phyloP scores from a whole-genome alignment of 1,139 yeast genomes.

The Scheffersomyces titani region DNA sequence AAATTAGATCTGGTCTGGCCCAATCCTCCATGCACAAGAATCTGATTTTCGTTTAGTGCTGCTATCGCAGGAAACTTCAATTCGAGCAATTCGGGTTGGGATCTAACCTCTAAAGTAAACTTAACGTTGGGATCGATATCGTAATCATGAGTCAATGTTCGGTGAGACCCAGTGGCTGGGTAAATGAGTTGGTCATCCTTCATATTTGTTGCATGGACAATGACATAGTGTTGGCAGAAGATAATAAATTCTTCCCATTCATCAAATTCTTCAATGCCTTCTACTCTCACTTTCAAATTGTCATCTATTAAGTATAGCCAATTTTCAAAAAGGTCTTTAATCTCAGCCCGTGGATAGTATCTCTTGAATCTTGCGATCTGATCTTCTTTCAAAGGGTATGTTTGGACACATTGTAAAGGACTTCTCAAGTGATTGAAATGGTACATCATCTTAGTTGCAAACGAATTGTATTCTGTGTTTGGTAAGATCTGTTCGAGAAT shows the following conservation, averaged over 20 bases:
- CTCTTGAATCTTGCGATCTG: conserved; percentile 53
- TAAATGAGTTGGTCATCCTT: conserved; percentile 6
- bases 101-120: conserved; percentile 3
- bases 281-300: conserved; percentile 44
- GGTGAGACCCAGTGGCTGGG: not conserved
- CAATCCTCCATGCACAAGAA: conserved; percentile 57
- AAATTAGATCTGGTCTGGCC: conserved; percentile 41
- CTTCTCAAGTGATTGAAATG: conserved; percentile 71
- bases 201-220: conserved; percentile 64
- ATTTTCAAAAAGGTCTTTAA: conserved; percentile 55
- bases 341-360: conserved; percentile 49
- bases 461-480: conserved; percentile 60
- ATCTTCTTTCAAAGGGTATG: conserved; percentile 52
- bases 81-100: conserved; percentile 18
- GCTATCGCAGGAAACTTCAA: conserved; percentile 53
- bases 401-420: conserved; percentile 66
- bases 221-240: conserved; percentile 75
- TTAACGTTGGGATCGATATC: conserved; percentile 11
- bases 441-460: conserved; percentile 72
- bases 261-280: conserved; percentile 67
- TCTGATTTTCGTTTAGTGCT: conserved; percentile 16
- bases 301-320: conserved; percentile 52
- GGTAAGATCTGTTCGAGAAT: conserved; percentile 76
- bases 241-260: conserved; percentile 82
- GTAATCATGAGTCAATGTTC: not conserved